Evolutionary conservation across 768 basidiomycete genomes (phyloP), one percentile per base, ranked within the genome.

Genomic region (Mycena haematopus): DNA sequence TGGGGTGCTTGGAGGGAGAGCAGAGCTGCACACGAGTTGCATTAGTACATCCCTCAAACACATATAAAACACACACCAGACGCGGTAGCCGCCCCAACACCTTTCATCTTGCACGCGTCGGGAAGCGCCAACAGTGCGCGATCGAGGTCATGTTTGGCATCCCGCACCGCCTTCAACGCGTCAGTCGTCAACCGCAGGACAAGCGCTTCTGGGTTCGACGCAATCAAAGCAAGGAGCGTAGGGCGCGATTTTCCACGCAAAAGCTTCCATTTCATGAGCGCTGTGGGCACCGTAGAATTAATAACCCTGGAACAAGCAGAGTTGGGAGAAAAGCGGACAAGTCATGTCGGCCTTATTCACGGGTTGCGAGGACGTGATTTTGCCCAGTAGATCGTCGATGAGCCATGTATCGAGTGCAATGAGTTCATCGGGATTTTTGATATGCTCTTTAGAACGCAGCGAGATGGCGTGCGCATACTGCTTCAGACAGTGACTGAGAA

Each of bases 261-360:
- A 8, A 67, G 49, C n/a, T 67, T 67, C 66, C 66, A 67, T n/a
- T 63, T 60, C 66, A 67, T 67, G 9, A 67, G 58, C 29, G 58
- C 58, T 67, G 40, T 19, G 11, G 14, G 27, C 22, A 17, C 19
- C 14, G 31, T 24, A 24, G 2, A 25, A 15, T 38, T 0, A 27
- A 6, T 31, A 31, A 40, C 22, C n/a, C 3, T 27, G 29, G 14
- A n/a, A 17, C 1, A 53, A 3, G 14, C 22, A 22, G 9, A 33
- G 15, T 36, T 40, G 8, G 45, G 31, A 52, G 31, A 31, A 44
- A 31, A 24, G 49, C 65, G 29, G 29, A 66, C 65, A 58, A 17
- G 65, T 54, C 58, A 67, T 50, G 40, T 67, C 66, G 3, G 50
- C 27, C 36, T 60, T 61, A 22, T 24, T 50, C 8, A 67, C 35